Percentiles rank a stretch among this genome's conserved stretches.
Evolutionary conservation across 2,329 filamentous ascomycete genomes (phyloP).

Genomic region (Tolypocladium ophioglossoides): DNA sequence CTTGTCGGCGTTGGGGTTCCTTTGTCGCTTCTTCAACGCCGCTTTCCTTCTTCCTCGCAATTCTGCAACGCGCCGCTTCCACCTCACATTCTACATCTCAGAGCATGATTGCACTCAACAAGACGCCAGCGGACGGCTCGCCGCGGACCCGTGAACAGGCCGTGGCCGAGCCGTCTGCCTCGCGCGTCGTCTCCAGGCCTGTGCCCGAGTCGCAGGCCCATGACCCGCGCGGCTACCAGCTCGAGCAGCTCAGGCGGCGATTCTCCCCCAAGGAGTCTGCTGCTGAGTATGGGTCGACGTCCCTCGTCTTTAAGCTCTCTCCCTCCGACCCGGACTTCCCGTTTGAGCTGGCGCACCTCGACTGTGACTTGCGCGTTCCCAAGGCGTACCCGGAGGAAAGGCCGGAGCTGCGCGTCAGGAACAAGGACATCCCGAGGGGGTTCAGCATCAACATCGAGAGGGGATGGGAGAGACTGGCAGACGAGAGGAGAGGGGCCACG

Average conservation of each 20-base stretch:
- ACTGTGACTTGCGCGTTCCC: constrained; percentile 59
- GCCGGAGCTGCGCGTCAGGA: constrained; percentile 53
- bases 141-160: constrained; percentile 31
- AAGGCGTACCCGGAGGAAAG: constrained; percentile 45
- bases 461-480: constrained; percentile 58
- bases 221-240: constrained; percentile 63
- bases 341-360: constrained; percentile 59
- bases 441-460: constrained; percentile 68
- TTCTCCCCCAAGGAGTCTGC: constrained; percentile 41
- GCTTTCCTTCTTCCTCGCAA: neutral
- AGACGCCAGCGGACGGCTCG: constrained; percentile 15
- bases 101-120: constrained; percentile 28
- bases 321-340: constrained; percentile 80
- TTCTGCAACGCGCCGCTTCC: neutral
- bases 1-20: neutral
- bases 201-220: constrained; percentile 52
- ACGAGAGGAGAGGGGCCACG: constrained; percentile 43
- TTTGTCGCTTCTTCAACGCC: neutral
- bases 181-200: constrained; percentile 52
- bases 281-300: constrained; percentile 36
- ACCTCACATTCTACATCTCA: neutral
- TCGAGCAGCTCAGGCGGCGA: constrained; percentile 60
- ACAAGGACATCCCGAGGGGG: constrained; percentile 58
- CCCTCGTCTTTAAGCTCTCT: constrained; percentile 51
- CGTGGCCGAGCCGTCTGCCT: constrained; percentile 29